A percentile compares a stretch with the other conserved stretches of the same genome.
Conservation (phyloP, 208 protist species). For the Acanthamoeba castellanii region DNA sequence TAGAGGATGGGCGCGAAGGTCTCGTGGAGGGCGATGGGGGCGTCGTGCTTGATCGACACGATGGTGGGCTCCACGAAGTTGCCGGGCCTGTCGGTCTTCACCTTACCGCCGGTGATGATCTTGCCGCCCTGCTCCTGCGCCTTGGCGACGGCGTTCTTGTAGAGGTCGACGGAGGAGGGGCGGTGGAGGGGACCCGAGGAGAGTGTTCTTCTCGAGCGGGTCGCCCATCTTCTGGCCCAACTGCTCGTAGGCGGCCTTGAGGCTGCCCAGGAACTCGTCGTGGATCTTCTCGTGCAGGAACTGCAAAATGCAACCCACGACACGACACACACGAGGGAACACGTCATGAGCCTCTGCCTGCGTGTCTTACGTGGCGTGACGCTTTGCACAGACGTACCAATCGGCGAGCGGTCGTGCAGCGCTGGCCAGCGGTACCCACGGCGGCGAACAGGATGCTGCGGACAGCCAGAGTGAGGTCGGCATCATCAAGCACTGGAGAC, state of each 20-base stretch:
- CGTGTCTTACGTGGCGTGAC: not conserved
- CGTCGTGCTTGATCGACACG: constrained; percentile 80
- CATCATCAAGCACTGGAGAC: constrained; percentile 86
- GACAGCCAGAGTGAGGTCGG: constrained; percentile 87
- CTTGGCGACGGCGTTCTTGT: constrained; percentile 82
- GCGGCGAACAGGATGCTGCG: constrained; percentile 86
- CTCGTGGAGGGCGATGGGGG: constrained; percentile 86
- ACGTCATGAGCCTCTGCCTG: not conserved
- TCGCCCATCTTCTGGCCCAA: constrained; percentile 86
- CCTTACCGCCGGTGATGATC: constrained; percentile 86
- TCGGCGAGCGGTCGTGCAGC: constrained; percentile 88
- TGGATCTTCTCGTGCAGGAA: constrained; percentile 88
- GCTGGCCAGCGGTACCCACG: constrained; percentile 90
- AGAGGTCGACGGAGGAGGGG: constrained; percentile 85
- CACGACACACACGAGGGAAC: not conserved
- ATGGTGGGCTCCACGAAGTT: constrained; percentile 91
- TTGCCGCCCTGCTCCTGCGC: constrained; percentile 84
- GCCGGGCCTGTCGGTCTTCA: constrained; percentile 74
- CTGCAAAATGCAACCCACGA: not conserved
- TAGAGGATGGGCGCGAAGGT: constrained; percentile 91
- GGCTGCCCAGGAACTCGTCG: constrained; percentile 82
- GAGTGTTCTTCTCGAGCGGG: constrained; percentile 80
- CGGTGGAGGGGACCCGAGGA: constrained; percentile 90
- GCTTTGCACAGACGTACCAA: constrained; percentile 64
- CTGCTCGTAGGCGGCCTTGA: constrained; percentile 85